Evolutionary conservation across 2,329 filamentous ascomycete species (phyloP).

Genomic region (Dothideomycetes sp.): DNA sequence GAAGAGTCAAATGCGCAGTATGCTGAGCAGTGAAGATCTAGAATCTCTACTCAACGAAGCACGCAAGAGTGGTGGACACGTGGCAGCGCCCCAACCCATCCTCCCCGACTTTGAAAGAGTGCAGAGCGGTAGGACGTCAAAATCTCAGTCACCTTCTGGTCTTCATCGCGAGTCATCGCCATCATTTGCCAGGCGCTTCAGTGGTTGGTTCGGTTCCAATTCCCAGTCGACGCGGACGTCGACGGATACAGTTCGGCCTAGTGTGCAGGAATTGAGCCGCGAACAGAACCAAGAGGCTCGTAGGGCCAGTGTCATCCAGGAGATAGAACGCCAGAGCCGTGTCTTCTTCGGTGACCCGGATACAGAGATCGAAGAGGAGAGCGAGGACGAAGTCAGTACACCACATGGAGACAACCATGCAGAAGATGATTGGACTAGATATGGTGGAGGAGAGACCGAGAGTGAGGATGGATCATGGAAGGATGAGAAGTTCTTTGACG

Average conservation of each 20-base stretch:
- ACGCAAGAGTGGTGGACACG: slow-evolving; percentile 21
- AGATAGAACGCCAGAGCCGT: slow-evolving; percentile 36
- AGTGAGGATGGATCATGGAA: slow-evolving; percentile 8
- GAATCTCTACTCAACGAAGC: slow-evolving; percentile 31
- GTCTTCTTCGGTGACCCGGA: slow-evolving; percentile 38
- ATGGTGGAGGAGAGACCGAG: slow-evolving; percentile 10
- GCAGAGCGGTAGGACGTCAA: slow-evolving; percentile 1
- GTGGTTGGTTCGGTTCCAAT: slow-evolving; percentile 21
- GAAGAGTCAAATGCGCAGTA: slow-evolving; percentile 21
- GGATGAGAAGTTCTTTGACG: too few species aligned
- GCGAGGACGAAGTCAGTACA: slow-evolving; percentile 12
- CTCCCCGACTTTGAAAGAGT: slow-evolving; percentile 13
- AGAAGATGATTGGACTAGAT: slow-evolving; percentile 1
- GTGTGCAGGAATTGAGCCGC: background rate
- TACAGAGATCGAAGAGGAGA: slow-evolving; percentile 22
- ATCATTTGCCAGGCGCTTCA: slow-evolving; percentile 24
- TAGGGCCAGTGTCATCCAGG: slow-evolving; percentile 31
- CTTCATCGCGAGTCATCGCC: slow-evolving; percentile 18
- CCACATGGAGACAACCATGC: background rate
- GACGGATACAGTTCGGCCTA: slow-evolving; percentile 18
- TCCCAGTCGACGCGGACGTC: slow-evolving; percentile 18
- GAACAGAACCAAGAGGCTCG: slow-evolving; percentile 8
- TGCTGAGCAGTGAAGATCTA: slow-evolving; percentile 41
- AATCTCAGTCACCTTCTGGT: background rate
- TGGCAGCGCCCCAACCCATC: slow-evolving; percentile 22